Base-by-base conservation (phyloP, 148 eudicot species). In the Chenopodium album region DNA sequence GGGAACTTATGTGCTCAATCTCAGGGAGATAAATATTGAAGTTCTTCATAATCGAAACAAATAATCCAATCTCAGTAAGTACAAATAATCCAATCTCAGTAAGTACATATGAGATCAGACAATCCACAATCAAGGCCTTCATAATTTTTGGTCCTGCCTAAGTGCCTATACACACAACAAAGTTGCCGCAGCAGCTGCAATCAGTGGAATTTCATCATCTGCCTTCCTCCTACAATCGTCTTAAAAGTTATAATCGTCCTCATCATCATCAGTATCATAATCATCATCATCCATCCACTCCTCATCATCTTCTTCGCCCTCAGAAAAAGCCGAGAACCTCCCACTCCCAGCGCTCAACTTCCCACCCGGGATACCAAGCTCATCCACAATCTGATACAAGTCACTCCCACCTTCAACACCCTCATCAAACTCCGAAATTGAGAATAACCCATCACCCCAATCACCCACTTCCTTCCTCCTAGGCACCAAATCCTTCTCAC, bases 401-500 rank as follows among this genome's bases (percentile, higher is more conserved):
- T 79, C 80, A 69, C 66, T 74, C 75, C 72, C 84, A 34, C 75
- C 78, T 23, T 22, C 82, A 41, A 31, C 70, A n/a, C 52, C 86
- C 23, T 84, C 91, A 72, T 84, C 89, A 79, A 88, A 88, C 29
- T 76, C 78, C 14, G 89, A 85, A 80, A 87, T 70, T 2, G 90
- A 89, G 68, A 89, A 88, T 64, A 71, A 48, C 64, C 62, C 90
- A 80, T 84, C 85, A 48, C 13, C 20, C 88, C 66, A 74, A 81
- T 81, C 78, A 48, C 77, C 81, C 44, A 44, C 76, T 13, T 77
- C 77, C 81, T 74, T 76, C 22, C 89, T 89, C 84, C 78, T 87
- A 26, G 85, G 83, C 86, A 86, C 86, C 90, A 94, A 90, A 83
- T 91, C 93, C 75, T 88, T 79, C 76, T 90, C 94, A n/a, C 85